A percentile compares a stretch with the other conserved stretches of the same genome.
These are phyloP conservation scores for Sarocladium strictum DNA, from an alignment of 2,329 filamentous ascomycete species.

Conservation along the genomic window DNA sequence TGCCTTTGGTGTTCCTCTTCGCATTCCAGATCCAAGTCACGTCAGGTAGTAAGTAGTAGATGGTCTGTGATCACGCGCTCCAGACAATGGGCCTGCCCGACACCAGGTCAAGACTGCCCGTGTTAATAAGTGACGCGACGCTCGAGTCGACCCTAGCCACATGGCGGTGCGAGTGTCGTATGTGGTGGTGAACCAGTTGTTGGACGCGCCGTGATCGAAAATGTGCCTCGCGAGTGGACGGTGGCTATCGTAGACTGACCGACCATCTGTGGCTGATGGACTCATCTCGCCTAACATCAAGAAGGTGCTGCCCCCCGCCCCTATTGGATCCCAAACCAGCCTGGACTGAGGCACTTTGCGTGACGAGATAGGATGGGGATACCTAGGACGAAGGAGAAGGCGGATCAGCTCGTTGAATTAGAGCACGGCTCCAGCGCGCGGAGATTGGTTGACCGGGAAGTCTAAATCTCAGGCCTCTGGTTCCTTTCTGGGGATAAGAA, in stretches of 20 bases:
- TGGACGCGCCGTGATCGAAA: background rate
- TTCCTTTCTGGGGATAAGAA: background rate
- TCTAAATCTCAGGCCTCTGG: background rate
- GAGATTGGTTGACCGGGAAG: conserved; percentile 2
- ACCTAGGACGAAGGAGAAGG: background rate
- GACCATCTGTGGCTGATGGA: background rate
- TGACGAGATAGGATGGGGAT: background rate
- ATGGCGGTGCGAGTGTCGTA: background rate
- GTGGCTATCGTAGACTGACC: background rate
- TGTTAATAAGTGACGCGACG: no score
- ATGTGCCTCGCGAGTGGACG: background rate
- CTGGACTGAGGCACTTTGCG: background rate
- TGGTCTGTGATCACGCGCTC: background rate
- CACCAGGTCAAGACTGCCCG: background rate
- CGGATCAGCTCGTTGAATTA: background rate
- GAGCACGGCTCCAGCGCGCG: background rate
- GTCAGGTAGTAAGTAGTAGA: background rate
- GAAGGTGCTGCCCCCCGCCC: no score
- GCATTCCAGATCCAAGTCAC: background rate
- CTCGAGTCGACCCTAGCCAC: background rate
- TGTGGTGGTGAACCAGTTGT: background rate
- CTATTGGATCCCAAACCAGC: background rate
- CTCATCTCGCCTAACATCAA: conserved; percentile 1
- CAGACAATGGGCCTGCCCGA: background rate
- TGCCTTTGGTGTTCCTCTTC: background rate